phyloP scores from a whole-genome alignment of 192 early-diverging fungal species.

The Backusella luteola region DNA sequence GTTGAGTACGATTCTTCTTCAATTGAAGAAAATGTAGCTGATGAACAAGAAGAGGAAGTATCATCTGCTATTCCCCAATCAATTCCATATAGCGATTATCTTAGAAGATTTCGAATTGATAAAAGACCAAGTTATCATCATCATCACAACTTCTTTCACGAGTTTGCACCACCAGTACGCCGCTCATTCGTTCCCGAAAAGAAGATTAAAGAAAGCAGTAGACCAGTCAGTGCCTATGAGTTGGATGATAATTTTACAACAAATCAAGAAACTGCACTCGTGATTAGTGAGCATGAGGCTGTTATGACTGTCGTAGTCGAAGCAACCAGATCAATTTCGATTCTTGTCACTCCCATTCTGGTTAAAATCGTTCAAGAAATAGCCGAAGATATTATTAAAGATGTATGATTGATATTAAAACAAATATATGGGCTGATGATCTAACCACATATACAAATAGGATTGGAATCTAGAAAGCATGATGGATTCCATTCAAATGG shows the following conservation, averaged over 20 bases:
- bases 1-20: background rate
- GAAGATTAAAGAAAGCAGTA: slow-evolving; percentile 22
- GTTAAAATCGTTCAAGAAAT: slow-evolving; percentile 67
- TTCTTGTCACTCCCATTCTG: slow-evolving; percentile 67
- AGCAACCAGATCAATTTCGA: slow-evolving; percentile 50
- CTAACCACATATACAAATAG: slow-evolving; percentile 32
- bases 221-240: background rate
- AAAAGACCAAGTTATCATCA: background rate
- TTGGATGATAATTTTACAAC: background rate
- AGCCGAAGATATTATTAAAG: slow-evolving; percentile 52
- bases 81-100: slow-evolving; percentile 23
- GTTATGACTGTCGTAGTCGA: slow-evolving; percentile 48
- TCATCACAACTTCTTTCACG: slow-evolving; percentile 26
- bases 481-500: slow-evolving; percentile 63
- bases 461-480: slow-evolving; percentile 62
- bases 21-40: background rate
- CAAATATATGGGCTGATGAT: background rate
- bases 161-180: slow-evolving; percentile 48
- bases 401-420: slow-evolving; percentile 34
- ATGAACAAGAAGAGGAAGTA: background rate
- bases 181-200: slow-evolving; percentile 38
- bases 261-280: background rate
- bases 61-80: slow-evolving; percentile 11
- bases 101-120: slow-evolving; percentile 9
- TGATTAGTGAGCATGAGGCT: slow-evolving; percentile 33